Evolutionary conservation across 345 rosid genomes (phyloP).

Genomic region (Camelina laxa): DNA sequence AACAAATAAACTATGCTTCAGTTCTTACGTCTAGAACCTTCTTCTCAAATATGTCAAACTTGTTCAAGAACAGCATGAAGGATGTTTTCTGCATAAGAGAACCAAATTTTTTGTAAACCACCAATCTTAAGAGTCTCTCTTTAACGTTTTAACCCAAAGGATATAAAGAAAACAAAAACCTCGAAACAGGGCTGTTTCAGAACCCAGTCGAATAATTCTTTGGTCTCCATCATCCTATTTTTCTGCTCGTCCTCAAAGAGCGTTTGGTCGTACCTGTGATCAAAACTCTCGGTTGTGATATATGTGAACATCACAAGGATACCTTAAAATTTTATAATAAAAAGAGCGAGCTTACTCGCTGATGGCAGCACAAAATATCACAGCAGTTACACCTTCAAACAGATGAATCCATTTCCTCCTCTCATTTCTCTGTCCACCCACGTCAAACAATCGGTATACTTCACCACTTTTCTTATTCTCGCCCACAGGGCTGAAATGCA

Average conservation of each 20-base stretch:
- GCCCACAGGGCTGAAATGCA: slow-evolving; percentile 96
- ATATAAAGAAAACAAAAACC: slow-evolving; percentile 48
- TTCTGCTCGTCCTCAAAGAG: slow-evolving; percentile 90
- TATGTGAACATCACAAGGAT: background rate
- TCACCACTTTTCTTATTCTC: slow-evolving; percentile 97
- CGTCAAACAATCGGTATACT: slow-evolving; percentile 97
- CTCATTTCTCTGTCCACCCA: slow-evolving; percentile 98
- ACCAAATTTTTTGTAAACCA: background rate
- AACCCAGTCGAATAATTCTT: slow-evolving; percentile 95
- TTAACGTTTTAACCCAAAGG: background rate
- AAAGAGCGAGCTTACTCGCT: slow-evolving; percentile 80
- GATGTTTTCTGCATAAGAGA: slow-evolving; percentile 83
- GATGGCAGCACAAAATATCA: slow-evolving; percentile 94
- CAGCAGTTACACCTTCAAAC: slow-evolving; percentile 98
- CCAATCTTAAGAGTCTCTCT: background rate
- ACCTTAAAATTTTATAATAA: background rate
- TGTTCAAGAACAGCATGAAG: slow-evolving; percentile 95
- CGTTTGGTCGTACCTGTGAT: slow-evolving; percentile 85
- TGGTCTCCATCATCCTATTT: slow-evolving; percentile 95
- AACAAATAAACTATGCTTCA: background rate
- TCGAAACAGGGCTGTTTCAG: slow-evolving; percentile 97
- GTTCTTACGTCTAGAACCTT: slow-evolving; percentile 80
- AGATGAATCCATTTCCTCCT: slow-evolving; percentile 99
- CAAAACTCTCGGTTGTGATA: background rate
- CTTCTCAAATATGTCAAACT: slow-evolving; percentile 96